Base-by-base conservation (phyloP, 768 basidiomycete species). In the Podaxis sp. region DNA sequence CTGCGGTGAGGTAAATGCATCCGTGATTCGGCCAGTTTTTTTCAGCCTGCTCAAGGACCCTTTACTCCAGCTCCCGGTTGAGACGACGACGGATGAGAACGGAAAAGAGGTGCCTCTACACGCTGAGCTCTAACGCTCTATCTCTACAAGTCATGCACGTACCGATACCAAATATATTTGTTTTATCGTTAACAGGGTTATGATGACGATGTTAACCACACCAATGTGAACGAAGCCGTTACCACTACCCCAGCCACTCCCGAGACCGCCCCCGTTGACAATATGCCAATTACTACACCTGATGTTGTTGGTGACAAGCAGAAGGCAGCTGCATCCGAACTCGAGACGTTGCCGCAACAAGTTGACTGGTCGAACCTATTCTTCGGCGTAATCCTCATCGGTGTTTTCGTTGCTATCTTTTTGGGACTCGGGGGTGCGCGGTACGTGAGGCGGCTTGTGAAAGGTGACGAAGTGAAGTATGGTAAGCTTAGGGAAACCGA, bases 31-130 rank as follows among this genome's bases (percentile, higher is more conserved):
- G 25, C 25, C 13, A 12, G 5, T 29, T 37, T 7, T n/a, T 57
- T 46, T 49, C 33, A 54, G 0, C 54, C 19, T 62, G 19, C 49
- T 7, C 27, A 71, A 66, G n/a, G 24, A 57, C 72, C 40, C 65
- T 33, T 50, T 24, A 58, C 19, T 63, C 13, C 61, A 89, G 88
- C 76, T 91, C 25, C 74, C 73, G 13, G 66, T 87, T 33, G 86
- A 89, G 61, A 58, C 78, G 38, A 80, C 74, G 51, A 74, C 80
- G 55, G 89, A 90, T 65, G 76, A 75, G 59, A 82, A 89, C 59
- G 91, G 88, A 72, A 89, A 92, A 65, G 81, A 96, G 93, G 93
- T 96, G 87, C 96, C 94, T 77, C 76, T 92, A 70, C 94, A 87
- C 72, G 90, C 85, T 85, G 96, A 98, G 86, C 94, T 98, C 73